Percentiles rank a stretch among this genome's conserved stretches.
phyloP scores from a whole-genome alignment of 2,329 filamentous ascomycete genomes.

The Orbilia javanica region DNA sequence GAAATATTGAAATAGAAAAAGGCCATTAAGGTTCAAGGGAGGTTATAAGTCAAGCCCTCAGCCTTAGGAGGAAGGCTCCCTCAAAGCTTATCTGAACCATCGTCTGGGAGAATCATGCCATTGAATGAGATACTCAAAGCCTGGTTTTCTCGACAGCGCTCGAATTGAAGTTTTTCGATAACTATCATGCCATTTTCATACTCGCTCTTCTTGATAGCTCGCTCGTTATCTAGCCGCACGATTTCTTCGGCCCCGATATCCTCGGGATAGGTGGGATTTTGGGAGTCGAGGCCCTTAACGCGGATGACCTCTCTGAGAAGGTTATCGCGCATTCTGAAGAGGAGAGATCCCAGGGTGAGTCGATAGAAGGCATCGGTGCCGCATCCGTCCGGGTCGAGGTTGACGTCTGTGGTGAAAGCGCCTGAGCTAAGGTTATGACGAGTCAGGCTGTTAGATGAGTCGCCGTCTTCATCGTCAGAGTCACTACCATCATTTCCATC shows the following conservation, averaged over 20 bases:
- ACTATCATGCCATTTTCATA: constrained; percentile 28
- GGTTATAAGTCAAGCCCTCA: no score
- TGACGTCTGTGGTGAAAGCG: constrained; percentile 30
- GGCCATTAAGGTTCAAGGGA: no score
- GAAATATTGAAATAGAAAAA: no score
- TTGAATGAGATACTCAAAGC: constrained; percentile 44
- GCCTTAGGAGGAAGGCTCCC: not conserved
- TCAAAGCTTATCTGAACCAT: not conserved
- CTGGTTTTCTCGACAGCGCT: constrained; percentile 27
- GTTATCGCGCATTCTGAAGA: constrained; percentile 31
- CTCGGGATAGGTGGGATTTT: constrained; percentile 1
- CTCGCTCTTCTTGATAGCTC: constrained; percentile 7
- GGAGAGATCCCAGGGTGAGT: constrained; percentile 40
- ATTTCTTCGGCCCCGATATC: not conserved
- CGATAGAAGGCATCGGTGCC: constrained; percentile 12
- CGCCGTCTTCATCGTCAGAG: not conserved
- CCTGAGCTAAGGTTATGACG: constrained; percentile 10
- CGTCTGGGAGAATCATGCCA: constrained; percentile 16
- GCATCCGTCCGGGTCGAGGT: constrained; percentile 19
- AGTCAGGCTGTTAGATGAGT: not conserved
- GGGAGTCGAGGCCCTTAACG: not conserved
- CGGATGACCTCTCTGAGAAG: constrained; percentile 26
- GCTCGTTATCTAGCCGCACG: not conserved
- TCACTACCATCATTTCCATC: not conserved
- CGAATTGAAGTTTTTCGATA: constrained; percentile 37